Evolutionary conservation across 495 filamentous ascomycete species (phyloP), one percentile per base, ranked within the genome.

Genomic region (Aspergillus steynii): DNA sequence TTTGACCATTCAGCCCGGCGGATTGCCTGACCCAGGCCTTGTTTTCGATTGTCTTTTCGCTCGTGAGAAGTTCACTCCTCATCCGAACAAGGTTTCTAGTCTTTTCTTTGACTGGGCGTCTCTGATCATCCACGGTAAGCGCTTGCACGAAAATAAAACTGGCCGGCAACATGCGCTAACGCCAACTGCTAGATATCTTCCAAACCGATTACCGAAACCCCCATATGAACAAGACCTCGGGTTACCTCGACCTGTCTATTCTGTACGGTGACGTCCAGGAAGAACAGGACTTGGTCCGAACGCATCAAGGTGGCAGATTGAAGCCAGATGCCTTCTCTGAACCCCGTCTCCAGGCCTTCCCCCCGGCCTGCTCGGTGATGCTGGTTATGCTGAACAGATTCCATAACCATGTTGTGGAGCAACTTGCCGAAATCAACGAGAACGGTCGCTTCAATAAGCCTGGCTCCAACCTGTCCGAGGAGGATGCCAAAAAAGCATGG

Each of bases 351-450:
- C 75, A 82, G 58, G 80, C 81, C 25, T 83, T 85, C 59, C 84
- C 84, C 37, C 77, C 84, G 28, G 83, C 82, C 37, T 83, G 81
- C 54, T 77, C 80, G 61, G 83, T 85, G 25, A 53, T 86, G 31
- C 73, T 86, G 55, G 82, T 86, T 52, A 82, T 84, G 82, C 71
- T 84, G 53, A 83, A 82, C 67, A 71, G 88, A 58, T 92, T 93
- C 74, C 91, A 96, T 75, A 96, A 96, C 73, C 80, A 92, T 65
- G 84, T 90, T 29, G 89, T 86, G 45, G 84, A 87, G 50, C 82
- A 90, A 60, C 80, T 93, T 5, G 82, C 82, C 4, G 72, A 72
- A 26, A 88, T 93, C 66, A 93, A 93, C 59, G 89, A 93, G 66
- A 84, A 85, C 56, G 84, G 84, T 12, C 82, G 87, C 50, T 93